A percentile compares a stretch with the other conserved stretches of the same genome.
Evolutionary conservation across 2,329 filamentous ascomycete genomes (phyloP).

Genomic region (Colletotrichum orbiculare): DNA sequence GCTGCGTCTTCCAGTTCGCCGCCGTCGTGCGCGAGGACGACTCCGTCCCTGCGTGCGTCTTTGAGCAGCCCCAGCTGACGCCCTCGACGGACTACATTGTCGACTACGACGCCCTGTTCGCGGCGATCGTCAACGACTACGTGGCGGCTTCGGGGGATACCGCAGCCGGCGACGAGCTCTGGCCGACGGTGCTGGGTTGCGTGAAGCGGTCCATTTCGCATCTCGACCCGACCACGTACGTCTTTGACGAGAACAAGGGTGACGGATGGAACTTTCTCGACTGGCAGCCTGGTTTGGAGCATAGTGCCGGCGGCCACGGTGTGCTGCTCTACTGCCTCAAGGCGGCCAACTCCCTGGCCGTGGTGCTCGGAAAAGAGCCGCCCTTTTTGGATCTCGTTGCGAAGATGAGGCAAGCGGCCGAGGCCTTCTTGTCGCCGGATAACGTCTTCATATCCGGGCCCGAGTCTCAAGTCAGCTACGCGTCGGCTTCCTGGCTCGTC

Average conservation of each 20-base stretch:
- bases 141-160: constrained; percentile 44
- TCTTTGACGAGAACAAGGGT: constrained; percentile 37
- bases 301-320: constrained; percentile 45
- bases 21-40: constrained; percentile 46
- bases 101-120: constrained; percentile 50
- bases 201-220: constrained; percentile 42
- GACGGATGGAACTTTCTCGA: constrained; percentile 47
- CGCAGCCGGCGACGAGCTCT: constrained; percentile 43
- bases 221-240: constrained; percentile 39
- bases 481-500: constrained; percentile 46
- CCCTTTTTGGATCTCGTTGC: constrained; percentile 39
- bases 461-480: constrained; percentile 43
- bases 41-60: constrained; percentile 48
- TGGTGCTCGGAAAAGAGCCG: constrained; percentile 39
- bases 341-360: constrained; percentile 42
- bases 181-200: constrained; percentile 45
- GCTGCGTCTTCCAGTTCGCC: constrained; percentile 50
- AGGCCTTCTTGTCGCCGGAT: constrained; percentile 37
- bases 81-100: constrained; percentile 49
- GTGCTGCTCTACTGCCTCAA: constrained; percentile 45
- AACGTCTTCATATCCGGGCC: constrained; percentile 43
- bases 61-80: constrained; percentile 45
- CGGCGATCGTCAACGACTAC: constrained; percentile 47
- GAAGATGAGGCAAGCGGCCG: constrained; percentile 39
- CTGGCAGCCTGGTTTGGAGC: constrained; percentile 44